phyloP scores from a whole-genome alignment of 2,329 filamentous ascomycete genomes.

The Ophiostoma populinum region DNA sequence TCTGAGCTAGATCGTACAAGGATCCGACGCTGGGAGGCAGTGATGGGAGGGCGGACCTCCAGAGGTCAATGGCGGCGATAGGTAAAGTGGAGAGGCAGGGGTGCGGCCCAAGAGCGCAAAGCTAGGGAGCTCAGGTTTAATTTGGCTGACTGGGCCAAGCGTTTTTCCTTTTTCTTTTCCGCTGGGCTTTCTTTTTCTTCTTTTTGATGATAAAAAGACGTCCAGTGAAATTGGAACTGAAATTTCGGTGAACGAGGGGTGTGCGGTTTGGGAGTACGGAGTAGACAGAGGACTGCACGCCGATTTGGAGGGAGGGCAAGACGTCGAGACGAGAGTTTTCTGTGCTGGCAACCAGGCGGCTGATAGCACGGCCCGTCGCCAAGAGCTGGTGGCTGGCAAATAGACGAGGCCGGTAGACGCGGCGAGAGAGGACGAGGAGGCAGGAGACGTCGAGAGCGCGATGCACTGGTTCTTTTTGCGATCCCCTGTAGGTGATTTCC shows the following conservation, averaged over 20 bases:
- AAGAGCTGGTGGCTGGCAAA: too few species aligned
- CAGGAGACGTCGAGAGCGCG: too few species aligned
- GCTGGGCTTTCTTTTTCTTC: too few species aligned
- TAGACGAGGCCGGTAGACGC: too few species aligned
- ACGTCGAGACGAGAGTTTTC: neutral
- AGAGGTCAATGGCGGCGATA: too few species aligned
- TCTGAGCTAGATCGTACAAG: conserved; percentile 1
- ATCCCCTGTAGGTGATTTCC: too few species aligned
- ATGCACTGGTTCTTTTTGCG: too few species aligned
- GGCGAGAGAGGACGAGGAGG: neutral
- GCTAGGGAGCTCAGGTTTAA: conserved; percentile 7
- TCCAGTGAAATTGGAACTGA: neutral
- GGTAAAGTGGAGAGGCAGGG: neutral
- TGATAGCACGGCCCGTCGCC: too few species aligned
- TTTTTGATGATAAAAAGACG: too few species aligned
- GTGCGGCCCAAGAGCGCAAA: neutral
- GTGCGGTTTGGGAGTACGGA: neutral
- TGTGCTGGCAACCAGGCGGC: too few species aligned
- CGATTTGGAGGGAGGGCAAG: neutral
- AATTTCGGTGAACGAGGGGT: conserved; percentile 6
- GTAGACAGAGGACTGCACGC: neutral
- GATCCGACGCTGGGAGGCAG: neutral
- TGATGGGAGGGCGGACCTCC: too few species aligned
- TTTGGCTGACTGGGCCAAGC: conserved; percentile 4
- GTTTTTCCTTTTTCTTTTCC: conserved; percentile 5